Base-by-base conservation (phyloP, 2,329 filamentous ascomycete genomes). In the Fusarium albosuccineum region DNA sequence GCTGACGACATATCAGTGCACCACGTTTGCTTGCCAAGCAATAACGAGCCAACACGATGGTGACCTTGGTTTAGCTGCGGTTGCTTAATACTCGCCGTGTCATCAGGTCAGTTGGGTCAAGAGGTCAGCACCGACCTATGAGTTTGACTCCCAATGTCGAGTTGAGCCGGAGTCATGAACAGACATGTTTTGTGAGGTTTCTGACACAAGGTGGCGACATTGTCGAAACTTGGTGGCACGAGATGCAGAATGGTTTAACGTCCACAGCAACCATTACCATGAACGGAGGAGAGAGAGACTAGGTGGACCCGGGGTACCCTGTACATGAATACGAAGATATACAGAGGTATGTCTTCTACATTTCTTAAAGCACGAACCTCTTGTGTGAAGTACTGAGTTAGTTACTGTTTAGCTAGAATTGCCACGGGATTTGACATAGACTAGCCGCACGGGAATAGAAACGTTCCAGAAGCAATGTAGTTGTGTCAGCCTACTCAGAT, bases 1-100 rank as follows among this genome's bases (percentile, higher is more conserved):
- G 45, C 45, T 37, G 54, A 57, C 37, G 14, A 42, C 33, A 58
- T 26, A 48, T 44, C 36, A 45, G 37, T 50, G 30, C 55, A 30
- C 41, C 9, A 26, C 22, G 22, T 11, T 29, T 44, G 27, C 17
- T 44, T 52, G 45, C 37, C 9, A 16, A 51, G 27, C 29, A 39
- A 10, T 17, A 22, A 44, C 37, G 41, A 17, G 7, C 8, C 30
- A 39, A 33, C 27, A 22, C 9, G 30, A n/a, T 16, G 41, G 41
- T 33, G 8, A 45, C 33, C 14, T 41, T 3, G n/a, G n/a, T 22
- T 22, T 22, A 22, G 22, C 22, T 22, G 22, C 22, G 22, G 22
- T 22, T 22, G 22, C 22, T 22, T 22, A 22, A 22, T 22, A 22
- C 22, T 22, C 22, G 22, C 22, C 22, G 4, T 33, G 30, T 33